These are phyloP conservation scores for Oryza glumipatula DNA, from an alignment of 176 grass and related monocot genomes.

Conservation along the genomic window DNA sequence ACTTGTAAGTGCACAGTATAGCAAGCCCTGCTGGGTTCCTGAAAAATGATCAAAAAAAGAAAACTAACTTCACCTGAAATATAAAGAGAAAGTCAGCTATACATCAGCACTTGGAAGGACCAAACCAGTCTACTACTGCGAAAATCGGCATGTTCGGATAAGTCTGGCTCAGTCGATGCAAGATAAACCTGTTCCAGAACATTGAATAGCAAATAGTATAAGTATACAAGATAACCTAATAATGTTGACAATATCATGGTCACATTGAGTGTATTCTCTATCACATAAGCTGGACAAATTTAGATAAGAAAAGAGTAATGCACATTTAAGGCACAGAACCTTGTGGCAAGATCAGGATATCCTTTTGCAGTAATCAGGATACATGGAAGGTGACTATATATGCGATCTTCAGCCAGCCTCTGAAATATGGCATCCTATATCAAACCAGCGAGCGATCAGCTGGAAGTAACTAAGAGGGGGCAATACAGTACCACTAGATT, in stretches of 20 bases:
- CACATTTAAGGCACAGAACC: constrained; percentile 47
- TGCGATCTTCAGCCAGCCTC: constrained; percentile 87
- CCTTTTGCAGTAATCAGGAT: constrained; percentile 94
- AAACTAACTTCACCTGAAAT: constrained; percentile 24
- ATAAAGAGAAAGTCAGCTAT: neutral
- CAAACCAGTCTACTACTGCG: constrained; percentile 84
- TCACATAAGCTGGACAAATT: neutral
- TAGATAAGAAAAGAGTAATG: neutral
- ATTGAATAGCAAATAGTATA: constrained; percentile 10
- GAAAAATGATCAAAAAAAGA: constrained; percentile 26
- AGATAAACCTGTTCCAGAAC: constrained; percentile 64
- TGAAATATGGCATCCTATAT: constrained; percentile 97
- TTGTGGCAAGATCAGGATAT: constrained; percentile 96
- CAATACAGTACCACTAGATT: constrained; percentile 9
- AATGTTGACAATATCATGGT: constrained; percentile 10
- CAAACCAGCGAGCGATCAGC: constrained; percentile 16
- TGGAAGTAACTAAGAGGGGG: neutral
- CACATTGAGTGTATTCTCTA: neutral
- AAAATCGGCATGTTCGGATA: constrained; percentile 85
- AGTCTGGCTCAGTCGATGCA: constrained; percentile 71
- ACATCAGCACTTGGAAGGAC: constrained; percentile 38
- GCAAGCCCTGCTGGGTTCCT: constrained; percentile 98
- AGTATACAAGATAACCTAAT: constrained; percentile 12
- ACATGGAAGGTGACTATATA: constrained; percentile 81
- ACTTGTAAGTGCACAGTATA: constrained; percentile 96